Evolutionary conservation across 208 protist species (phyloP), one percentile per base, ranked within the genome.

Genomic region (Plasmodiophora brassicae): DNA sequence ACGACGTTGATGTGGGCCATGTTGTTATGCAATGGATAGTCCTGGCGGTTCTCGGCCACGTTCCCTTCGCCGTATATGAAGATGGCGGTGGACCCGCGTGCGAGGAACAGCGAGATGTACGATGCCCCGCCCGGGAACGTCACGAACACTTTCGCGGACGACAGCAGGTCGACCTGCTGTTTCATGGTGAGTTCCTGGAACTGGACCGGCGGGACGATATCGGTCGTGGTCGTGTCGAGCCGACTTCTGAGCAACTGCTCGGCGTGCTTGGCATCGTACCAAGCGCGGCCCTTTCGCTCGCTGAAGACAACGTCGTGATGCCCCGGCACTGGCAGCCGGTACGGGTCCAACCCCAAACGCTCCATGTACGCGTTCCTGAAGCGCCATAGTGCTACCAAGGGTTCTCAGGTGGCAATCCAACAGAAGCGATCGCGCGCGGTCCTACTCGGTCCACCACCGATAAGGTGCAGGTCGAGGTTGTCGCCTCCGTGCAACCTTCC

Each of bases 1-100:
- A n/a, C 5, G n/a, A 78, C 65, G 41, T 78, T n/a, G n/a, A 78
- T 78, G 41, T 78, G 65, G 32, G 65, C 65, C 65, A 78, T 78
- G 65, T 78, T 78, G n/a, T 78, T 78, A 32, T 78, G 65, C 32
- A 78, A 38, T 32, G 65, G 65, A 78, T 78, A 78, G 65, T 78
- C 65, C n/a, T 78, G 65, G 14, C 65, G 65, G 5, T 38, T 38
- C 10, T 78, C 65, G 41, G 32, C 41, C n/a, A 78, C 32, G 14
- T 78, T 8, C n/a, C 32, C 32, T n/a, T n/a, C n/a, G n/a, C n/a
- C n/a, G n/a, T 44, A 78, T 8, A 78, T 38, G n/a, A 78, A 78
- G 65, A 78, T 5, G 5, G 41, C 32, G 20, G 65, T 78, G 5
- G 65, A 5, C 5, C 65, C 65, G 41, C 65, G 65, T 36, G 65